These are phyloP conservation scores for Halenospora varia DNA, from an alignment of 495 filamentous ascomycete species.

Conservation along the genomic window DNA sequence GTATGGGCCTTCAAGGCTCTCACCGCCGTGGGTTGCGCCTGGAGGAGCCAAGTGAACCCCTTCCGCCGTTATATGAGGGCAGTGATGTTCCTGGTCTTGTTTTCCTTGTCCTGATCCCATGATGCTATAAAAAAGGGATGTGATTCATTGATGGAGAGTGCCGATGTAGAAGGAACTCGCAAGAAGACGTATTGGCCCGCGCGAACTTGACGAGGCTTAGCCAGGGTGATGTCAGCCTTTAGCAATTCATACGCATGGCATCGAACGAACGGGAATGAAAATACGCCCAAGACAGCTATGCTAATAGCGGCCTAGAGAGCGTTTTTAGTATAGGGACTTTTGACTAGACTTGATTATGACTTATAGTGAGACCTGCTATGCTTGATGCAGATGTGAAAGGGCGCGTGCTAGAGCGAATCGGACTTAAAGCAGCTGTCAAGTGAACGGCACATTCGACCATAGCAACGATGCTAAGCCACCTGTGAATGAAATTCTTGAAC, in stretches of 20 bases:
- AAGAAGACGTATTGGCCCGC: constrained; percentile 12
- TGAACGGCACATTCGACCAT: constrained; percentile 12
- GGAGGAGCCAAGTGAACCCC: constrained; percentile 13
- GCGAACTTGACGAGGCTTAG: constrained; percentile 7
- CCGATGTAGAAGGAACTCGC: constrained; percentile 9
- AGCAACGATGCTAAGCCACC: constrained; percentile 8
- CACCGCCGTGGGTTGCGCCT: constrained; percentile 4
- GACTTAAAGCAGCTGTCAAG: constrained; percentile 14
- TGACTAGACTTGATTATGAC: constrained; percentile 19
- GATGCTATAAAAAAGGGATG: constrained; percentile 13
- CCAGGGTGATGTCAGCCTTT: constrained; percentile 8
- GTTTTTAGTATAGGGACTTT: constrained; percentile 15
- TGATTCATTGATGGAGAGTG: constrained; percentile 8
- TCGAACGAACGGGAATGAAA: constrained; percentile 12
- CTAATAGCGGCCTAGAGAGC: constrained; percentile 14
- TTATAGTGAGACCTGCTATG: constrained; percentile 18
- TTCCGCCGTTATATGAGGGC: constrained; percentile 9
- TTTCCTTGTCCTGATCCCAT: constrained; percentile 9
- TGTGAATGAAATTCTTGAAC: constrained; percentile 18
- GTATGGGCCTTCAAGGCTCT: constrained; percentile 15
- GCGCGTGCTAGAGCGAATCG: constrained; percentile 8
- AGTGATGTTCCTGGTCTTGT: constrained; percentile 13
- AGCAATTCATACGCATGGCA: constrained; percentile 12
- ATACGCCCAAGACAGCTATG: constrained; percentile 15
- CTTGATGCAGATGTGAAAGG: constrained; percentile 15